Evolutionary conservation across 2,329 filamentous ascomycete species (phyloP).

Genomic region (Xylaria digitata): DNA sequence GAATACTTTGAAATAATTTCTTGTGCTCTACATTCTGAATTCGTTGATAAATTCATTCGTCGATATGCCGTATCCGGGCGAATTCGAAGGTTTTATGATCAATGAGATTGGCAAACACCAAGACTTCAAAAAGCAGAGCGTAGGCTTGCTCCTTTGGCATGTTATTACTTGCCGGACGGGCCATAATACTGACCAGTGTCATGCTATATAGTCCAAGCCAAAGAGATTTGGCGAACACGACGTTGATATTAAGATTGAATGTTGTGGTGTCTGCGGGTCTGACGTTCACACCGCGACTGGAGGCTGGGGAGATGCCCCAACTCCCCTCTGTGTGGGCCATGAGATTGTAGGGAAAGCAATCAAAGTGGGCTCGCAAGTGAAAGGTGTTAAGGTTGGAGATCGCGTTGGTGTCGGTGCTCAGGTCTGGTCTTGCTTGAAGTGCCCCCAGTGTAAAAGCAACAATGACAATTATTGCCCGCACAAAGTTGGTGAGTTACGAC

Average conservation of each 20-base stretch:
- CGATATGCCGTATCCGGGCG: slow-evolving; percentile 49
- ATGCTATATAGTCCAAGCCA: slow-evolving; percentile 45
- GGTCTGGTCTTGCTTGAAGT: slow-evolving; percentile 66
- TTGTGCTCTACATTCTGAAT: not conserved
- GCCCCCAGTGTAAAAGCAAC: slow-evolving; percentile 58
- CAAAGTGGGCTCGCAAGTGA: slow-evolving; percentile 54
- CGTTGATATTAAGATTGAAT: slow-evolving; percentile 75
- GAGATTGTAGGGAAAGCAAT: slow-evolving; percentile 68
- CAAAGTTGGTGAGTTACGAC: slow-evolving; percentile 51
- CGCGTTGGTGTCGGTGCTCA: slow-evolving; percentile 73
- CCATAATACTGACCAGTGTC: not conserved
- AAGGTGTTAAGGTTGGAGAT: slow-evolving; percentile 68
- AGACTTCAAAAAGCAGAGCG: slow-evolving; percentile 49
- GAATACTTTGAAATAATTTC: not conserved
- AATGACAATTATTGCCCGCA: slow-evolving; percentile 65
- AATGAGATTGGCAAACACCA: slow-evolving; percentile 47
- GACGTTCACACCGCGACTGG: slow-evolving; percentile 58
- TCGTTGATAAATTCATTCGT: not conserved
- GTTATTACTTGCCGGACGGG: not conserved
- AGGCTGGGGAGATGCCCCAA: slow-evolving; percentile 50
- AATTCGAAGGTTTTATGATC: slow-evolving; percentile 51
- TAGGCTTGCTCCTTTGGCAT: slow-evolving; percentile 26
- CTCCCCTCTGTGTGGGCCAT: slow-evolving; percentile 66
- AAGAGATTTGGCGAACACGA: slow-evolving; percentile 62
- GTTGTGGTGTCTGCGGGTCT: slow-evolving; percentile 68